These are phyloP conservation scores for Carex cristatella DNA, from an alignment of 176 grass and related monocot genomes.

Conservation along the genomic window DNA sequence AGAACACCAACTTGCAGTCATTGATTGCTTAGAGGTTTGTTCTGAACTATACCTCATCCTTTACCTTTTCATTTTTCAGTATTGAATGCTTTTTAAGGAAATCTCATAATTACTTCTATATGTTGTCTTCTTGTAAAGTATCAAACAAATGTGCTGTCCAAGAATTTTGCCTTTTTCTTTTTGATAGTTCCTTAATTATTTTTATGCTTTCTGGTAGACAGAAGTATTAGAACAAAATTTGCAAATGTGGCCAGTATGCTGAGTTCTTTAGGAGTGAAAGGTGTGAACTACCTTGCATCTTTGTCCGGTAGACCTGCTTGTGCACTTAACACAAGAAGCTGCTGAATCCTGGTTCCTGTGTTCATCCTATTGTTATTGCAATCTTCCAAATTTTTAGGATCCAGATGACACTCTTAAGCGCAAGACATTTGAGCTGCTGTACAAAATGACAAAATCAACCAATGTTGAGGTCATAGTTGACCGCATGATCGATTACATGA, in stretches of 20 bases:
- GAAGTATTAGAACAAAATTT: not conserved
- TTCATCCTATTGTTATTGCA: conserved; percentile 8
- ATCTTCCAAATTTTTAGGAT: conserved; percentile 44
- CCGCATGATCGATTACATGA: conserved; percentile 99
- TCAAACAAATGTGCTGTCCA: not conserved
- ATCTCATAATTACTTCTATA: not conserved
- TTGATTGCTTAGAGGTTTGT: conserved; percentile 98
- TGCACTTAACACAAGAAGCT: not conserved
- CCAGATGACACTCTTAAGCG: conserved; percentile 97
- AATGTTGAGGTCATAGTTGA: conserved; percentile 99
- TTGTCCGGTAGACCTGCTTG: not conserved
- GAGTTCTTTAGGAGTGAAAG: not conserved
- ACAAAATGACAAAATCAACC: conserved; percentile 99
- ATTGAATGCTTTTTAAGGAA: not conserved
- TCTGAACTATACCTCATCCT: not conserved
- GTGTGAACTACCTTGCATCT: not conserved
- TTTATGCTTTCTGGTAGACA: not conserved
- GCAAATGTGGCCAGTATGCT: not conserved
- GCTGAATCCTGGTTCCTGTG: not conserved
- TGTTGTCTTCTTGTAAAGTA: not conserved
- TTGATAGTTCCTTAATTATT: not conserved
- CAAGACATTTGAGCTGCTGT: conserved; percentile 98
- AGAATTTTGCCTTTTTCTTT: not conserved
- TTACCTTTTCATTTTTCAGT: not conserved
- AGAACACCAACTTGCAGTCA: conserved; percentile 96